Evolutionary conservation across 73 alveolate species (phyloP), one percentile per base, ranked within the genome.

Genomic region (Symbiodinium pilosum): DNA sequence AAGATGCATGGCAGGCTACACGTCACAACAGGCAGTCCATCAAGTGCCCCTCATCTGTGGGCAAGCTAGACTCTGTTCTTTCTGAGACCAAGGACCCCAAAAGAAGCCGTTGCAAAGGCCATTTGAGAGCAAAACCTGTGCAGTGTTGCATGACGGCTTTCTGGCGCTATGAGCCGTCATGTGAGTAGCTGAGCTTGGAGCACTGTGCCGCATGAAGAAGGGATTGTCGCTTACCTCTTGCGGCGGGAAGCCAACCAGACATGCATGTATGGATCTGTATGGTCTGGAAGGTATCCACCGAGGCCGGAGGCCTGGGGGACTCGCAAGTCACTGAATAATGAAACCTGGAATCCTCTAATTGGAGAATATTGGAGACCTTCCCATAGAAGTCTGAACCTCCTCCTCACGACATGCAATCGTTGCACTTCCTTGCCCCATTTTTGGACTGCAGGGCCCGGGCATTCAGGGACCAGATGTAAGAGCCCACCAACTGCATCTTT

Each of bases 391-490:
- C n/a, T n/a, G n/a, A n/a, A n/a, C n/a, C n/a, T n/a, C n/a, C n/a
- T n/a, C n/a, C n/a, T n/a, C n/a, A n/a, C n/a, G n/a, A n/a, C n/a
- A n/a, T n/a, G n/a, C n/a, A n/a, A n/a, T n/a, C n/a, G n/a, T n/a
- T n/a, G n/a, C n/a, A n/a, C n/a, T n/a, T n/a, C n/a, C n/a, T n/a
- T n/a, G n/a, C n/a, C n/a, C n/a, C n/a, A n/a, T n/a, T n/a, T n/a
- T n/a, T n/a, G 14, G 59, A 64, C 38, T 28, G 3, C 34, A 64
- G 38, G 81, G 86, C 30, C 3, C 51, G 28, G 44, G 47, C 88
- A 91, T 68, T 91, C 97, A 91, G 41, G 47, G 97, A 30, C 97
- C 97, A 91, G 20, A 91, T 39, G 51, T 44, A 91, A 51, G 89
- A 85, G 52, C 88, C 89, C 26, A 40, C 21, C 38, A 34, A 32